Evolutionary conservation across 176 grass and related monocot genomes (phyloP).

Genomic region (Dendrocalamus sinicus): DNA sequence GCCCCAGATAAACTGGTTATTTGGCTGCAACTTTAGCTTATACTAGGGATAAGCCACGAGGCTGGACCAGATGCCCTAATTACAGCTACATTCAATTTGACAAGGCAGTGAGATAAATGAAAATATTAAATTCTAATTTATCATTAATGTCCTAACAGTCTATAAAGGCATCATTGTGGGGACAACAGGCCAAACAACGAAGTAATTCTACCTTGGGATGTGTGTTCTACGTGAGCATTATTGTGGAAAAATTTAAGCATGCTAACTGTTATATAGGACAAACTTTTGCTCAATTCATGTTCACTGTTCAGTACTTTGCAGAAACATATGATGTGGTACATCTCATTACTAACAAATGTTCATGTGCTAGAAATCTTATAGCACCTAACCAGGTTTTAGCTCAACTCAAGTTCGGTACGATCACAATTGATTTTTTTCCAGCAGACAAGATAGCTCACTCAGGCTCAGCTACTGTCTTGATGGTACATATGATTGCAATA

Average conservation of each 20-base stretch:
- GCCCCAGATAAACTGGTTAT: neutral
- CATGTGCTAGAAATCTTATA: neutral
- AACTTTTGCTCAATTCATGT: neutral
- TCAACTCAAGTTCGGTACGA: neutral
- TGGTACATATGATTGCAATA: neutral
- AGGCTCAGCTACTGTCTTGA: neutral
- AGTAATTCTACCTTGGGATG: neutral
- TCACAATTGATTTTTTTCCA: neutral
- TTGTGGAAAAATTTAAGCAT: neutral
- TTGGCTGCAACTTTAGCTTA: slow-evolving; percentile 11
- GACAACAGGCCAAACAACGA: neutral
- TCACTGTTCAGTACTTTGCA: neutral
- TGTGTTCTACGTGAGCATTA: neutral
- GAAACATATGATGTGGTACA: neutral
- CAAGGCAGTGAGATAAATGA: slow-evolving; percentile 4
- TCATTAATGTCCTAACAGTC: neutral
- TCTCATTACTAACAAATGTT: neutral
- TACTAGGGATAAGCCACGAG: neutral
- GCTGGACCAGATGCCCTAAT: neutral
- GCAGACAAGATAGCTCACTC: neutral
- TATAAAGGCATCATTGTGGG: neutral
- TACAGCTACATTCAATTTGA: neutral
- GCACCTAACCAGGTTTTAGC: neutral
- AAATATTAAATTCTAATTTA: neutral
- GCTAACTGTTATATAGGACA: neutral